Evolutionary conservation across 2,329 filamentous ascomycete species (phyloP), one percentile per base, ranked within the genome.

Genomic region (Byssochlamys sp.): DNA sequence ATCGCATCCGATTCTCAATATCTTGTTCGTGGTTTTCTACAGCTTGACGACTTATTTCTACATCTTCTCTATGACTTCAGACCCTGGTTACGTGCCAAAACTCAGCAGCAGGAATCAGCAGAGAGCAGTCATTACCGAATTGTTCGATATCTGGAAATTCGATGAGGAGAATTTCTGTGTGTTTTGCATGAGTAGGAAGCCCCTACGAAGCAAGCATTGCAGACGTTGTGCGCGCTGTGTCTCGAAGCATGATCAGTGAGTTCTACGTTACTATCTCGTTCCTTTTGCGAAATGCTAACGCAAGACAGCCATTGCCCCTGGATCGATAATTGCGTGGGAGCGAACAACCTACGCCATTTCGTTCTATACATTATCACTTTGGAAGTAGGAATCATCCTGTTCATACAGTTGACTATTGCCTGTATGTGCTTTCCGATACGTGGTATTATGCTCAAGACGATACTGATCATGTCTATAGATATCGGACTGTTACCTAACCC

Each of bases 311-410:
- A 99, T 70, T 99, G 94, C 68, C 94, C 94, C 0, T 99, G 94
- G 94, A 89, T 97, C 26, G 89, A 95, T 75, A 97, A 96, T 73
- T 99, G 94, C 67, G 84, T 99, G 49, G 94, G 90, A 50, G 84
- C 94, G 62, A 97, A 97, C 77, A 99, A 97, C 71, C 89, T 97
- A 68, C 86, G 94, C 12, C 91, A 96, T 65, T 99, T 99, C 73
- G 88, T 96, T 67, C 77, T 96, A 54, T 99, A 97, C 71, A 82
- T 99, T 19, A 76, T 95, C 49, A 85, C 76, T 66, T 77, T 99
- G 61, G 88, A 90, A 56, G 62, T 88, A 14, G 90, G 90, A 29
- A 87, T 97, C 35, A 62, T 89, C 2, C 66, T 84, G 1, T 86
- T 91, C 63, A 83, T 95, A 63, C 84, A 82, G 70, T 70, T 96